Percentiles rank a stretch among this genome's conserved stretches.
Conservation (phyloP, 2,329 filamentous ascomycete species). For the Dichotomopilus funicola region DNA sequence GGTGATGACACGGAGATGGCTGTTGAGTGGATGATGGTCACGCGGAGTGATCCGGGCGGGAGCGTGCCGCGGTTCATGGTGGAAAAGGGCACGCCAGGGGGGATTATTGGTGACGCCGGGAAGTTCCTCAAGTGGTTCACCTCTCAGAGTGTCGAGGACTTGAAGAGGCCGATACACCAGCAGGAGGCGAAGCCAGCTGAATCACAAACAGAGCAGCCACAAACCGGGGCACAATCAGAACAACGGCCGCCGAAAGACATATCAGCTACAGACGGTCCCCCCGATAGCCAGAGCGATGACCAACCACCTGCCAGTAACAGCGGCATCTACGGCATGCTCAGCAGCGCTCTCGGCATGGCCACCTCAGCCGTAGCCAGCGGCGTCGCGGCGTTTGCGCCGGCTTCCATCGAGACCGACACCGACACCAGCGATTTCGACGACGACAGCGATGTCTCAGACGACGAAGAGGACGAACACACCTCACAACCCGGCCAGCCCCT, state of each 20-base stretch:
- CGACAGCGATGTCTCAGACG: conserved; percentile 41
- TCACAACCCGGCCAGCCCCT: too few relatives aligned
- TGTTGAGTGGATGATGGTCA: conserved; percentile 90
- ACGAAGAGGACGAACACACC: conserved; percentile 37
- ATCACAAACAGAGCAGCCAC: conserved; percentile 18
- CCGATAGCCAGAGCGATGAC: conserved; percentile 8
- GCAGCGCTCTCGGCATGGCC: conserved; percentile 45
- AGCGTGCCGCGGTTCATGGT: conserved; percentile 86
- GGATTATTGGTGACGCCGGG: conserved; percentile 69
- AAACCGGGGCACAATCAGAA: conserved; percentile 17
- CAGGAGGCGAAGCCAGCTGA: conserved; percentile 25
- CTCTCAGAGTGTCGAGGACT: conserved; percentile 33
- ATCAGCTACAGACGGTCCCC: conserved; percentile 9
- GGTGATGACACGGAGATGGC: conserved; percentile 34
- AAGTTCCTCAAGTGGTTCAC: conserved; percentile 75
- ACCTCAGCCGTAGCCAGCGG: conserved; percentile 39
- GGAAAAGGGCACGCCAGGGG: conserved; percentile 77
- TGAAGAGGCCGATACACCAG: conserved; percentile 23
- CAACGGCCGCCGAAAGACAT: background rate
- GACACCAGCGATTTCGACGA: conserved; percentile 25
- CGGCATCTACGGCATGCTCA: conserved; percentile 51
- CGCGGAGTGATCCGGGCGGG: conserved; percentile 79
- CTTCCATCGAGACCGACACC: conserved; percentile 27
- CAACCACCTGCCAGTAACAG: conserved; percentile 15
- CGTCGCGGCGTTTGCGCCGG: conserved; percentile 30